Conservation (phyloP, 768 basidiomycete genomes). For the Cystoderma amianthinum region DNA sequence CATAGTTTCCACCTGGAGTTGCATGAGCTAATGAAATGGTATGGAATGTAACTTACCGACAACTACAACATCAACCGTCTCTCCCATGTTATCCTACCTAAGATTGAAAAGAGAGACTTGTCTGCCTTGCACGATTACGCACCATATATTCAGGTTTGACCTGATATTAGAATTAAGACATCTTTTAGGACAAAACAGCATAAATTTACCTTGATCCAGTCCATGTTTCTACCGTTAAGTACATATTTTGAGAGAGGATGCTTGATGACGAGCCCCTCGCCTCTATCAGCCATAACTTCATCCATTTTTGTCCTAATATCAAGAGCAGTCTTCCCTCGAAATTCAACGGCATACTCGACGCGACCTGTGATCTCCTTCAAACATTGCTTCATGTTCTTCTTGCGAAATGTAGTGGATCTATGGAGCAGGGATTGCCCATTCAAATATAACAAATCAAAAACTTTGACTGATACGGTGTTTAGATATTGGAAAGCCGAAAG, state of each 20-base stretch:
- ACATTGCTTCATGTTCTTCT: slow-evolving; percentile 65
- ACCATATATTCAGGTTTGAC: slow-evolving; percentile 90
- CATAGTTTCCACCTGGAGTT: slow-evolving; percentile 74
- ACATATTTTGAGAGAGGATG: slow-evolving; percentile 75
- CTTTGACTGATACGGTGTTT: slow-evolving; percentile 62
- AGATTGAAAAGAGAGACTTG: slow-evolving; percentile 1
- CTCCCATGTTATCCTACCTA: slow-evolving; percentile 79
- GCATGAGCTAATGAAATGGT: not conserved
- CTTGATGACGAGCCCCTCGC: slow-evolving; percentile 93
- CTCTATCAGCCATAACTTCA: slow-evolving; percentile 74
- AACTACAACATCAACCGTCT: slow-evolving; percentile 88
- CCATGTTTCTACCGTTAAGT: slow-evolving; percentile 80
- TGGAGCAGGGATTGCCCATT: slow-evolving; percentile 77
- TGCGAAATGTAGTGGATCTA: slow-evolving; percentile 67
- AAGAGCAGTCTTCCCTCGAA: slow-evolving; percentile 67
- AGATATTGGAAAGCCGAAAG: not conserved
- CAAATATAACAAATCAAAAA: slow-evolving; percentile 90
- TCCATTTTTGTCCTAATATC: slow-evolving; percentile 82
- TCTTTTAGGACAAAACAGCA: not conserved
- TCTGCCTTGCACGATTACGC: slow-evolving; percentile 8
- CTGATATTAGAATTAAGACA: slow-evolving; percentile 18
- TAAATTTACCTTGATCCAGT: slow-evolving; percentile 82
- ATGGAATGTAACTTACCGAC: slow-evolving; percentile 47
- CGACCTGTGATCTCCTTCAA: slow-evolving; percentile 69
- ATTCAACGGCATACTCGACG: slow-evolving; percentile 72